Evolutionary conservation across 208 protist genomes (phyloP), one percentile per base, ranked within the genome.

Genomic region (Trichomonas tenax): DNA sequence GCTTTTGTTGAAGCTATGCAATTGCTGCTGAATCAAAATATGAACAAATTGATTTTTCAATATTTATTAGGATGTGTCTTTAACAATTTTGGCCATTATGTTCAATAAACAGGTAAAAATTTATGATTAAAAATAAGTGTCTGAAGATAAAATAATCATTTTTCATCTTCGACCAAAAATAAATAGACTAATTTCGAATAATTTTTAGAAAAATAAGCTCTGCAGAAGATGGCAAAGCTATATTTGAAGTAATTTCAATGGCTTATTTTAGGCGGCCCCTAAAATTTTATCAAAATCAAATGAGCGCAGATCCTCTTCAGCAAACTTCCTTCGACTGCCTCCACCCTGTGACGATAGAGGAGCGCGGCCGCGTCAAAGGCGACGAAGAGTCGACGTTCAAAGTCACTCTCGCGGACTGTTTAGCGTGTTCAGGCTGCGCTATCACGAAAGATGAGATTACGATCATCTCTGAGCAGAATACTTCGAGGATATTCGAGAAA

Each of bases 361-460:
- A 93, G 51, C 40, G 86, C 9, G 86, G 86, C 17, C 41, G 36
- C n/a, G 44, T 93, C 14, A 93, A 93, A 36, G 86, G 26, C 38
- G 86, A 48, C 31, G 44, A 93, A 14, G 86, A 93, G 26, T 11
- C 86, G 11, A 40, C 34, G 11, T 93, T 41, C 46, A 34, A 26
- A 34, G 86, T 93, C 31, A 48, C 86, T 51, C n/a, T 93, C 11
- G 31, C 45, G 46, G 86, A 93, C 21, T 93, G 86, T 44, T 44
- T 93, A 10, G 86, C 86, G 38, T 93, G 86, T 41, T 48, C 40
- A 4, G 86, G 86, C 11, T 93, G 86, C 44, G 86, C 86, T 34
- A 93, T 93, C 17, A 93, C 86, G 14, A 44, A 93, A 93, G 86
- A 93, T 38, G 86, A 93, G 8, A 48, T 93, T 93, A 93, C 23